Conservation (phyloP, 495 filamentous ascomycete species). For the Cercophora newfieldiana region DNA sequence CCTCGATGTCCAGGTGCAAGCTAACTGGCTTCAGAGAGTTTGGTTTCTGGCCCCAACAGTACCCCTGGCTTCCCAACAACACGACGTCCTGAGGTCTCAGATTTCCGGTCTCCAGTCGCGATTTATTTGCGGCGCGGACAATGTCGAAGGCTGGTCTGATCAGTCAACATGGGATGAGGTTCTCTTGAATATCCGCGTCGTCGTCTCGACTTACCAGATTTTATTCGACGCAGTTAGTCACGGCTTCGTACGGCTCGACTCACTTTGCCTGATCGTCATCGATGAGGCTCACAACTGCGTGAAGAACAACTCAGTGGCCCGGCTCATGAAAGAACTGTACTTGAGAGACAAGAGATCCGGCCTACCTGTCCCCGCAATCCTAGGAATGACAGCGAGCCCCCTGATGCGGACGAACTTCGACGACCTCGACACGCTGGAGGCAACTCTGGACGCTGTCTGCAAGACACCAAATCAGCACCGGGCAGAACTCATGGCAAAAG, state of each 20-base stretch:
- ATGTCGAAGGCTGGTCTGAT: constrained; percentile 74
- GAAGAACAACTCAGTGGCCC: constrained; percentile 63
- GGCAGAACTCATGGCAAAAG: constrained; percentile 65
- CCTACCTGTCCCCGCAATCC: constrained; percentile 62
- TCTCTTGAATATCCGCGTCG: constrained; percentile 65
- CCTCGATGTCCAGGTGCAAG: background rate
- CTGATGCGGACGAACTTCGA: constrained; percentile 57
- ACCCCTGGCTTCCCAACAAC: constrained; percentile 72
- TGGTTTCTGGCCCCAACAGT: constrained; percentile 89
- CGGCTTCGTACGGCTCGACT: constrained; percentile 70
- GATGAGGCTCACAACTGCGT: constrained; percentile 86
- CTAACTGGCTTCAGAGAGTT: constrained; percentile 55
- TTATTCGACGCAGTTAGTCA: constrained; percentile 78
- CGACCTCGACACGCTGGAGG: constrained; percentile 63
- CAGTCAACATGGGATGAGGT: constrained; percentile 71
- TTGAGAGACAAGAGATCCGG: constrained; percentile 40
- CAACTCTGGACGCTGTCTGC: constrained; percentile 72
- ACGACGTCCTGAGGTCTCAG: constrained; percentile 58
- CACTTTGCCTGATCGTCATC: constrained; percentile 73
- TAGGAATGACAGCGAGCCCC: constrained; percentile 87
- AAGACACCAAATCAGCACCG: constrained; percentile 71
- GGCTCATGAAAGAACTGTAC: constrained; percentile 80
- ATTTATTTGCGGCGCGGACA: constrained; percentile 66
- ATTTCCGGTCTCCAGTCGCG: constrained; percentile 63
- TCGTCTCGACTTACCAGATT: constrained; percentile 76